These are phyloP conservation scores for Aotearoamyces nothofagi DNA, from an alignment of 2,329 filamentous ascomycete genomes.

Conservation along the genomic window DNA sequence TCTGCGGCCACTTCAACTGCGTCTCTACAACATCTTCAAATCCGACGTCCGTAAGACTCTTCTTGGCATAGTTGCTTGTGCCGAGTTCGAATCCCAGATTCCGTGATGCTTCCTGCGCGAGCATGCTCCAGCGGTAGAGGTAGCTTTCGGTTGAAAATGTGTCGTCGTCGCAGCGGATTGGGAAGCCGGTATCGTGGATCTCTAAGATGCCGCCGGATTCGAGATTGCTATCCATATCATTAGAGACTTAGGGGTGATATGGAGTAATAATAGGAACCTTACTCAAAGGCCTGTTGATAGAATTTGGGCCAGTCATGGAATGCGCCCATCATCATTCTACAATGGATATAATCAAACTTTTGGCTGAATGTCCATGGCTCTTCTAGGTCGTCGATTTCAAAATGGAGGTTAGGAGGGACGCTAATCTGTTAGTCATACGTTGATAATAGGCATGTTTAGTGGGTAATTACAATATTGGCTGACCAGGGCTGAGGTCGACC, in stretches of 20 bases:
- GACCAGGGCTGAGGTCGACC: slow-evolving; percentile 13
- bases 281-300: slow-evolving; percentile 30
- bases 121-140: slow-evolving; percentile 23
- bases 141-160: slow-evolving; percentile 23
- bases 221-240: slow-evolving; percentile 16
- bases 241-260: no score
- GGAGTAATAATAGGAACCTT: no score
- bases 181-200: slow-evolving; percentile 6
- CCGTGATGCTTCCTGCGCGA: slow-evolving; percentile 24
- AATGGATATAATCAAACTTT: slow-evolving; percentile 41
- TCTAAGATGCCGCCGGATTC: slow-evolving; percentile 18
- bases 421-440: slow-evolving; percentile 15
- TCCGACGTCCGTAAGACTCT: slow-evolving; percentile 6
- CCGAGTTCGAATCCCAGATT: slow-evolving; percentile 21
- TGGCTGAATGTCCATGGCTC: slow-evolving; percentile 25
- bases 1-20: slow-evolving; percentile 8
- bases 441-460: background rate
- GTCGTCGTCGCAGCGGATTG: slow-evolving; percentile 25
- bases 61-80: slow-evolving; percentile 2
- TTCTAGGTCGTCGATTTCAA: slow-evolving; percentile 45
- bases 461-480: slow-evolving; percentile 18
- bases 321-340: slow-evolving; percentile 36
- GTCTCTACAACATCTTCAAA: slow-evolving; percentile 14
- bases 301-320: slow-evolving; percentile 39
- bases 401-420: slow-evolving; percentile 42